Base-by-base conservation (phyloP, 2,329 filamentous ascomycete genomes). In the Aspergillus neoniger region DNA sequence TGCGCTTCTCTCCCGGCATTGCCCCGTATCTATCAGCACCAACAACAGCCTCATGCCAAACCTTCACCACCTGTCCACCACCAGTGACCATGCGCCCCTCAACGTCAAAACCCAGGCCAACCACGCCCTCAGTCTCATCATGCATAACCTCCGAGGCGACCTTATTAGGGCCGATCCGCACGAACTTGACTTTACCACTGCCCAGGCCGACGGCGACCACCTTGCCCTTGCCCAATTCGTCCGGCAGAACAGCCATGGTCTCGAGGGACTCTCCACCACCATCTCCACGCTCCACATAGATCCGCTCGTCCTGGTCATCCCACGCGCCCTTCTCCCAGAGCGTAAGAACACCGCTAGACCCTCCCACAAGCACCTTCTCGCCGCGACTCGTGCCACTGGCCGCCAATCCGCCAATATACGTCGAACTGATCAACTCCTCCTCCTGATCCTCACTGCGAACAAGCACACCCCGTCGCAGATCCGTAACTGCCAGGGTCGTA, bases 261-360 rank as follows among this genome's bases (percentile, higher is more conserved):
- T 98, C 94, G 44, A 97, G 79, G 61, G 90, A 91, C 74, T 96
- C 92, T 48, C 86, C 91, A 8, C 86, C 89, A 17, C 82, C 84
- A 9, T 81, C 78, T 21, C 78, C 80, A 28, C 79, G 76, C 66
- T 92, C 88, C 8, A 97, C 86, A 52, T 90, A 86, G 69, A 97
- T 90, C 55, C 92, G 86, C 77, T 96, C 92, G 68, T 96, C 91
- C 74, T 96, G 92, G 74, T 98, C 94, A 71, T 96, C 93, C 94
- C 95, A 98, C 0, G 91, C 87, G 1, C 94, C 94, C 67, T 89
- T 90, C 76, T 99, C 94, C 93, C 95, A 99, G 6, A 98, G 80
- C 4, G 93, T 97, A 64, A 98, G 75, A 1, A 97, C 87, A 3
- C 95, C 95, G 44, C 86, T 89, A 17, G 86, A 88, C 25, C 91